Evolutionary conservation across 1,284 basidiomycete genomes (phyloP).

Genomic region (Sanghuangporus weigelae): DNA sequence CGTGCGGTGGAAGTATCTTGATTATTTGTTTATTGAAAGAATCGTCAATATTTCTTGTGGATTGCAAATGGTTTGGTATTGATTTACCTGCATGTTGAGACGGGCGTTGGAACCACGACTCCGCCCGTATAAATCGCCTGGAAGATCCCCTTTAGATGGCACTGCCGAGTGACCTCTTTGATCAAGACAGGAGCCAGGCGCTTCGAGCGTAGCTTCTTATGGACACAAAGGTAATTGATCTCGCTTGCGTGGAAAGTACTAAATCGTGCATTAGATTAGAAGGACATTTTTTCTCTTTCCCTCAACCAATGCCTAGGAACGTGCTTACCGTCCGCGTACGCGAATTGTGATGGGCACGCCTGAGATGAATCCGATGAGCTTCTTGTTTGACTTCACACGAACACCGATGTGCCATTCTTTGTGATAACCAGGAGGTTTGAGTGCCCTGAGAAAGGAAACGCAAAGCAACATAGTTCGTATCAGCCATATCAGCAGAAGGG

Average conservation of each 20-base stretch:
- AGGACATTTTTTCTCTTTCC: not conserved
- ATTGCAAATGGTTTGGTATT: not conserved
- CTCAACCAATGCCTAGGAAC: not conserved
- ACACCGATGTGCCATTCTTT: slow-evolving; percentile 97
- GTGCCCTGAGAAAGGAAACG: slow-evolving; percentile 57
- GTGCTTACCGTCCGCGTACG: slow-evolving; percentile 71
- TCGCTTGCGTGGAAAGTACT: slow-evolving; percentile 77
- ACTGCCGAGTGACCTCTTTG: slow-evolving; percentile 95
- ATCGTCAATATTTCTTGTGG: not conserved
- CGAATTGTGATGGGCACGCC: slow-evolving; percentile 84
- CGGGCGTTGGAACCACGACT: slow-evolving; percentile 85
- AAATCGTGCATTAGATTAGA: not conserved
- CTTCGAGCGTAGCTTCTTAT: slow-evolving; percentile 97
- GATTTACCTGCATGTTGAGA: slow-evolving; percentile 71
- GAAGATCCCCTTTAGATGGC: slow-evolving; percentile 87
- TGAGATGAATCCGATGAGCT: slow-evolving; percentile 98
- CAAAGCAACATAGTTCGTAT: not conserved
- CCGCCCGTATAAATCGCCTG: slow-evolving; percentile 98
- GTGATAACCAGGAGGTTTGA: slow-evolving; percentile 90
- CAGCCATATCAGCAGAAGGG: not conserved
- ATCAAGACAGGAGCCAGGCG: slow-evolving; percentile 95
- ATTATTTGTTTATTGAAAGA: not conserved
- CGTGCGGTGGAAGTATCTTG: slow-evolving; percentile 88
- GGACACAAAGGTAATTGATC: slow-evolving; percentile 97
- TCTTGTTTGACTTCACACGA: slow-evolving; percentile 83